A percentile compares a stretch with the other conserved stretches of the same genome.
These are phyloP conservation scores for Entomortierella parvispora DNA, from an alignment of 192 early-diverging fungal species.

Conservation along the genomic window DNA sequence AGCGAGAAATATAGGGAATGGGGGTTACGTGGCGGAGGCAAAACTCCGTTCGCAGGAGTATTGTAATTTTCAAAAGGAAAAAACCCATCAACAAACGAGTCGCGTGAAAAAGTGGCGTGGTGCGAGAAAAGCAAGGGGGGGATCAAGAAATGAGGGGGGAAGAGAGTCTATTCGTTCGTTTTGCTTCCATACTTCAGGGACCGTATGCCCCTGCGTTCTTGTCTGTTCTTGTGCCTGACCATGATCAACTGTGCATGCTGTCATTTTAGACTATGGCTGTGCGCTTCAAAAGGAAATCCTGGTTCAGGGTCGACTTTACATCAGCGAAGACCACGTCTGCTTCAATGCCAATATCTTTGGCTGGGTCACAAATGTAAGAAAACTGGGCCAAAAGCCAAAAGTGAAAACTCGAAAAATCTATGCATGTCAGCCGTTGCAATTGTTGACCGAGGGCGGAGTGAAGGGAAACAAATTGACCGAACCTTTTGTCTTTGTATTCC, in stretches of 20 bases:
- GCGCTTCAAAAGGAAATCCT: slow-evolving; percentile 92
- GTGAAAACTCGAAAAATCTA: background rate
- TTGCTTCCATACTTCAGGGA: no score
- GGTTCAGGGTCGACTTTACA: slow-evolving; percentile 85
- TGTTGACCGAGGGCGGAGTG: no score
- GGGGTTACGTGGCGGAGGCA: no score
- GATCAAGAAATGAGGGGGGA: background rate
- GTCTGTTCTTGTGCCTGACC: no score
- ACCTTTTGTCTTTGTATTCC: background rate
- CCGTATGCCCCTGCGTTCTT: background rate
- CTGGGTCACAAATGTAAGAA: slow-evolving; percentile 79
- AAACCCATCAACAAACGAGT: background rate
- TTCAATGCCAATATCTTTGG: slow-evolving; percentile 94
- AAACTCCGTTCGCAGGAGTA: no score
- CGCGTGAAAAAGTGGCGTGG: background rate
- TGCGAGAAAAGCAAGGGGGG: background rate
- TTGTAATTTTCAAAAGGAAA: background rate
- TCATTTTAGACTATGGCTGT: slow-evolving; percentile 75
- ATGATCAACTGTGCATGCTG: background rate
- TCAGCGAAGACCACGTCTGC: slow-evolving; percentile 82
- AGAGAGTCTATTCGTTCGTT: background rate
- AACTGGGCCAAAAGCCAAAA: background rate
- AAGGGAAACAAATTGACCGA: no score
- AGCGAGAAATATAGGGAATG: no score
- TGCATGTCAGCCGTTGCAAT: no score